Percentiles rank a stretch among this genome's conserved stretches.
These are phyloP conservation scores for Mytilinidion resinicola DNA, from an alignment of 495 filamentous ascomycete species.

Conservation along the genomic window DNA sequence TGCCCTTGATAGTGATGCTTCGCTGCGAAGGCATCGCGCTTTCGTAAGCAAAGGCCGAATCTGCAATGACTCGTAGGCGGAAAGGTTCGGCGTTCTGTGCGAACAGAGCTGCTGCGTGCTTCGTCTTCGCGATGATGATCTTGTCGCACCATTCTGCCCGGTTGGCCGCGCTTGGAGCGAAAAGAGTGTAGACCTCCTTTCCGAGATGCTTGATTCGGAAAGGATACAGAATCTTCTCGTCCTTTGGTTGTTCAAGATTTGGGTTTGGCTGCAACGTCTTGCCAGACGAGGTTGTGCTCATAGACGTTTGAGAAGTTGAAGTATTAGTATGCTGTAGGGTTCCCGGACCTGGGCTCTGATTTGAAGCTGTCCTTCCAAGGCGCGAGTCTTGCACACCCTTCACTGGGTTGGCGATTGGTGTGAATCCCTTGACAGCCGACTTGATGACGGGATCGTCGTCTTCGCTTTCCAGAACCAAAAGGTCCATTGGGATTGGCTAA, in stretches of 20 bases:
- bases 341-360: slow-evolving; percentile 48
- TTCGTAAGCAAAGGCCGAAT: slow-evolving; percentile 83
- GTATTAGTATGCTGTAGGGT: slow-evolving; percentile 61
- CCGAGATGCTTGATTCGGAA: slow-evolving; percentile 98
- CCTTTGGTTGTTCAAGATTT: slow-evolving; percentile 48
- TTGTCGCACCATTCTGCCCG: slow-evolving; percentile 87
- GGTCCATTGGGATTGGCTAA: slow-evolving; percentile 91
- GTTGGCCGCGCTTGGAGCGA: slow-evolving; percentile 64
- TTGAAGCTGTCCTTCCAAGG: slow-evolving; percentile 47
- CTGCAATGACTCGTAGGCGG: slow-evolving; percentile 82
- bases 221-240: slow-evolving; percentile 83
- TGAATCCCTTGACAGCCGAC: slow-evolving; percentile 68
- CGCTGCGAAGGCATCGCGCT: slow-evolving; percentile 48
- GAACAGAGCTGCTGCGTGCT: slow-evolving; percentile 79
- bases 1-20: slow-evolving; percentile 68
- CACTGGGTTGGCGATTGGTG: slow-evolving; percentile 54
- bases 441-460: slow-evolving; percentile 87
- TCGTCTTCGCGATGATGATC: slow-evolving; percentile 89
- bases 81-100: slow-evolving; percentile 96
- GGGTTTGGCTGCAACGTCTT: slow-evolving; percentile 49
- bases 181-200: slow-evolving; percentile 79
- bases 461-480: slow-evolving; percentile 83
- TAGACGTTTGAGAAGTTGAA: slow-evolving; percentile 44
- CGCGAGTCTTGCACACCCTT: slow-evolving; percentile 42
- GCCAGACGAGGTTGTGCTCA: slow-evolving; percentile 39